Percentiles rank a stretch among this genome's conserved stretches.
Evolutionary conservation across 176 grass and related monocot genomes (phyloP).

Genomic region (Chloris gayana): DNA sequence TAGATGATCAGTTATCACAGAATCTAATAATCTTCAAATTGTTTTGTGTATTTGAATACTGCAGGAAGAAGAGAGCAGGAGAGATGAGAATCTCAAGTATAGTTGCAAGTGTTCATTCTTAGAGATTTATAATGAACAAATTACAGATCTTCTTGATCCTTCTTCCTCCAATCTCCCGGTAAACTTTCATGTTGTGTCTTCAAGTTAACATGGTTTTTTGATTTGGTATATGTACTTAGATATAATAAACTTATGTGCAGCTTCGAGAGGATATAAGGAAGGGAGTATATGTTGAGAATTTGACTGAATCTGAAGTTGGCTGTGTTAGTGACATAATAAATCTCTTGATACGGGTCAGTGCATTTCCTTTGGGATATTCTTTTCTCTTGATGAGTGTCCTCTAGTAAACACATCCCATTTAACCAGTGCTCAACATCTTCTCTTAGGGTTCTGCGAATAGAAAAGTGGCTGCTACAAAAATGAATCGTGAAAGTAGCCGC

Average conservation of each 20-base stretch:
- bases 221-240: slow-evolving; percentile 22
- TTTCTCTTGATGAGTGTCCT: slow-evolving; percentile 28
- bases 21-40: neutral
- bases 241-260: slow-evolving; percentile 48
- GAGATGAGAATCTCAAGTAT: slow-evolving; percentile 95
- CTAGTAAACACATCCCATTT: slow-evolving; percentile 6
- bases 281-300: slow-evolving; percentile 93
- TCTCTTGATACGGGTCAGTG: slow-evolving; percentile 76
- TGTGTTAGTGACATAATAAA: slow-evolving; percentile 88
- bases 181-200: slow-evolving; percentile 38
- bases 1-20: slow-evolving; percentile 20
- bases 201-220: slow-evolving; percentile 26
- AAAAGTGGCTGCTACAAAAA: slow-evolving; percentile 93
- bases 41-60: slow-evolving; percentile 20
- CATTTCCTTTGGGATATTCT: slow-evolving; percentile 23
- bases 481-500: slow-evolving; percentile 93
- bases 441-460: slow-evolving; percentile 87
- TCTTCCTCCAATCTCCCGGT: slow-evolving; percentile 86
- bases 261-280: slow-evolving; percentile 79
- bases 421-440: slow-evolving; percentile 29
- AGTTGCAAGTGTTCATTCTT: slow-evolving; percentile 97
- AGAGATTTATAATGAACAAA: slow-evolving; percentile 99
- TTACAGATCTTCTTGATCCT: slow-evolving; percentile 96
- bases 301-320: slow-evolving; percentile 83
- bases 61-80: slow-evolving; percentile 97